These are phyloP conservation scores for Diaporthe vexans DNA, from an alignment of 2,329 filamentous ascomycete genomes.

Conservation along the genomic window DNA sequence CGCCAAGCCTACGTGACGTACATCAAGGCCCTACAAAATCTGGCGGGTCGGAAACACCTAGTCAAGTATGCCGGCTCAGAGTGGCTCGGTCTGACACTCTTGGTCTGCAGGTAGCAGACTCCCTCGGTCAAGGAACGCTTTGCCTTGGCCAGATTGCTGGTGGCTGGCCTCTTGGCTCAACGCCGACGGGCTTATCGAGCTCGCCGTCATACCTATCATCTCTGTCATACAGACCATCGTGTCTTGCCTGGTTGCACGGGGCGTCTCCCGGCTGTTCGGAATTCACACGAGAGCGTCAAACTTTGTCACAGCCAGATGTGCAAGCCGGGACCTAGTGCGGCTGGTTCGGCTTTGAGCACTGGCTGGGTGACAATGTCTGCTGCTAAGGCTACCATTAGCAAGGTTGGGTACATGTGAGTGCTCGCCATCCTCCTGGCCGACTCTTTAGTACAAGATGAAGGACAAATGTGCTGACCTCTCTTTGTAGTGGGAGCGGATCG, in stretches of 20 bases:
- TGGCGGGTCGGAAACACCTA: background rate
- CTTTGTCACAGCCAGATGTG: constrained; percentile 96
- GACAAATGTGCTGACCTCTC: background rate
- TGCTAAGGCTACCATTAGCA: background rate
- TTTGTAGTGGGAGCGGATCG: background rate
- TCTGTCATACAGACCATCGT: constrained; percentile 90
- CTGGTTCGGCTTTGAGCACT: background rate
- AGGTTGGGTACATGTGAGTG: background rate
- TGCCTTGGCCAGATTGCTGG: no score
- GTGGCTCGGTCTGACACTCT: no score
- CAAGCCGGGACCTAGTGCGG: constrained; percentile 41
- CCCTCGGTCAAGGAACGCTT: background rate
- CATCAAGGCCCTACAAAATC: background rate
- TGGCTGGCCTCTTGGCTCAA: constrained; percentile 93
- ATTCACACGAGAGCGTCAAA: constrained; percentile 90
- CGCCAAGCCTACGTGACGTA: background rate
- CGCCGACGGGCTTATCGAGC: constrained; percentile 88
- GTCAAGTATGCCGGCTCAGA: no score
- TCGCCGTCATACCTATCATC: constrained; percentile 95
- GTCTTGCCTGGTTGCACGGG: constrained; percentile 82
- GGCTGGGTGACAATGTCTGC: accelerated
- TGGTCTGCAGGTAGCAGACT: no score
- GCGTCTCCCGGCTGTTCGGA: constrained; percentile 80
- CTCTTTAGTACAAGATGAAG: accelerated
- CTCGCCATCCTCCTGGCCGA: accelerated